Base-by-base conservation (phyloP, 1,284 basidiomycete species). In the Rhodofomes roseus region DNA sequence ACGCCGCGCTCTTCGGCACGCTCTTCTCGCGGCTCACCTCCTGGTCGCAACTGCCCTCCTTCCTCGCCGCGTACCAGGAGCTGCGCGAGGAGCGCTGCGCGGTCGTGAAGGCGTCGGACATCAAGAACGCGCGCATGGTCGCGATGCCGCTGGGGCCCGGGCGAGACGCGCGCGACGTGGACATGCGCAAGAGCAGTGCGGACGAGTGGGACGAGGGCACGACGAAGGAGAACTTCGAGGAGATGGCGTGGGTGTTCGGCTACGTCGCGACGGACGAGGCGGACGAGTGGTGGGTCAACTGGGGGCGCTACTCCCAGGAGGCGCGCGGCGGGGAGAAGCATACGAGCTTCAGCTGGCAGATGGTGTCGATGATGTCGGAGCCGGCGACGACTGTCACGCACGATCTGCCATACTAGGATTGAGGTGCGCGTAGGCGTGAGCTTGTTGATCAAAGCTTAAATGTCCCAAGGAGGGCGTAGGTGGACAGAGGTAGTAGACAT, bases 11-110 rank as follows among this genome's bases (percentile, higher is more conserved):
- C 23, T 70, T 83, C 56, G 80, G 79, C 25, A 71, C 69, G 39
- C 70, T 83, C n/a, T 77, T 83, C 71, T 76, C 77, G 4, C 76
- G 76, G 53, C 66, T 83, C 18, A 70, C 73, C 59, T 68, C 67
- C 20, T 63, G 64, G 39, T 71, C 73, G 6, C 79, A 82, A 55
- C 73, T 82, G 29, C 73, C 73, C 1, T 70, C 72, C 54, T 73
- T 82, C 61, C 66, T 81, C 16, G 68, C 73, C 53, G 80, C 76
- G 1, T 81, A 78, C 65, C 76, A 80, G 58, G 77, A 80, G 39
- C 67, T 82, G 18, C 77, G 80, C 5, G 71, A 75, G 56, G 65
- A 65, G 14, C 73, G 80, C 5, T 75, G 76, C 57, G 63, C 70
- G 31, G 69, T 73, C 43, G 75, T 81, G 5, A 70, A 73, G 43